Percentiles rank a stretch among this genome's conserved stretches.
Conservation (phyloP, 2,329 filamentous ascomycete species). For the Cadophora malorum region DNA sequence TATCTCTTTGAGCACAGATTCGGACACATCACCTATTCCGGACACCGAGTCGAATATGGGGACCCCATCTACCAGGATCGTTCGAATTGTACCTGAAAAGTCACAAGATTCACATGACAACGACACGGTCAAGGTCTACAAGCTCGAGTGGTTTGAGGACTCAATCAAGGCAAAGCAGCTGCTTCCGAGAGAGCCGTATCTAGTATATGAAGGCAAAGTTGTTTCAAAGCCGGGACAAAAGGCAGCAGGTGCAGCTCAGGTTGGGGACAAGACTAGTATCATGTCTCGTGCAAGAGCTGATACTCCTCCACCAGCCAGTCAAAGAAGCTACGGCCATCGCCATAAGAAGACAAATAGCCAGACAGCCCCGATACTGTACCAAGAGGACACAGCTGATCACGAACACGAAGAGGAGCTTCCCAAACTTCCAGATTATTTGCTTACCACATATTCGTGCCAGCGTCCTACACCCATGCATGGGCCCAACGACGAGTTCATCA, state of each 20-base stretch:
- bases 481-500: slow-evolving; percentile 78
- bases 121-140: slow-evolving; percentile 59
- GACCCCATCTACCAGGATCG: neutral
- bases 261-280: slow-evolving; percentile 25
- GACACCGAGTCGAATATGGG: slow-evolving; percentile 2
- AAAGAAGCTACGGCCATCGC: slow-evolving; percentile 35
- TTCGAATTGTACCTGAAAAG: neutral
- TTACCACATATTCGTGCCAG: slow-evolving; percentile 78
- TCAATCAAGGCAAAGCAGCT: slow-evolving; percentile 53
- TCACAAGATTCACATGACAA: neutral
- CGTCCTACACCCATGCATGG: slow-evolving; percentile 72
- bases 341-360: slow-evolving; percentile 17
- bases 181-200: slow-evolving; percentile 57
- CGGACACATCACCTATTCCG: slow-evolving; percentile 39
- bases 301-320: slow-evolving; percentile 30
- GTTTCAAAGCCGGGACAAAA: slow-evolving; percentile 18
- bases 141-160: slow-evolving; percentile 63
- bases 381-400: slow-evolving; percentile 79
- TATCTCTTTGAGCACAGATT: slow-evolving; percentile 42
- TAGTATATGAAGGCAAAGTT: slow-evolving; percentile 59
- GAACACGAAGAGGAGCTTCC: slow-evolving; percentile 74
- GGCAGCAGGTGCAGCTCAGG: neutral
- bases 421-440: slow-evolving; percentile 69
- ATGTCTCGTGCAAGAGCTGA: slow-evolving; percentile 41
- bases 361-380: slow-evolving; percentile 55